A percentile compares a stretch with the other conserved stretches of the same genome.
Evolutionary conservation across 768 basidiomycete genomes (phyloP).

Genomic region (Podaxis carcinomalis): DNA sequence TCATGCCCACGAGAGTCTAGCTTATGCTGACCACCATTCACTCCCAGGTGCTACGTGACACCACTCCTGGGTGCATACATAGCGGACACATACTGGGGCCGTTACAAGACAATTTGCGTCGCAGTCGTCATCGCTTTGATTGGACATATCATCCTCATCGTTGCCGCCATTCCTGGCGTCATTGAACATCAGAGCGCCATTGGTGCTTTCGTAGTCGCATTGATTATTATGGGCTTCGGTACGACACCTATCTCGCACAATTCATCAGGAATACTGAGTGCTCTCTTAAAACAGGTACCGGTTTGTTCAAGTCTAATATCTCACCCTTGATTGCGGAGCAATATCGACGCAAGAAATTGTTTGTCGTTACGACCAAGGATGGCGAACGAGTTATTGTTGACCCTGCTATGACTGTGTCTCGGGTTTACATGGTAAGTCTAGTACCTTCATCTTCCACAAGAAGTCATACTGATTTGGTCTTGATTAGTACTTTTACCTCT

Average conservation of each 20-base stretch:
- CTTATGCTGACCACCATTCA: slow-evolving; percentile 7
- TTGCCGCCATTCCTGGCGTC: slow-evolving; percentile 63
- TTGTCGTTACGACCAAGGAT: slow-evolving; percentile 40
- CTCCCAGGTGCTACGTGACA: slow-evolving; percentile 47
- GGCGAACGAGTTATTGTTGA: slow-evolving; percentile 78
- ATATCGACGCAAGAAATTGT: slow-evolving; percentile 50
- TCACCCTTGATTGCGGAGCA: slow-evolving; percentile 80
- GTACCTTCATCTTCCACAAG: slow-evolving; percentile 14
- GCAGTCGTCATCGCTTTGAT: slow-evolving; percentile 52
- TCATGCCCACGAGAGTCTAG: not conserved
- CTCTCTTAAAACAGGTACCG: slow-evolving; percentile 39
- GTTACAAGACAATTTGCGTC: slow-evolving; percentile 63
- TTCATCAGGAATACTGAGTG: slow-evolving; percentile 10
- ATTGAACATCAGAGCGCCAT: slow-evolving; percentile 49
- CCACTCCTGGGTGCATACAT: slow-evolving; percentile 64
- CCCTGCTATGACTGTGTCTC: slow-evolving; percentile 59
- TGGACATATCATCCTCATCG: slow-evolving; percentile 63
- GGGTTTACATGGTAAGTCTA: slow-evolving; percentile 64
- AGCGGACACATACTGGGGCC: slow-evolving; percentile 63
- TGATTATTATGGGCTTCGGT: slow-evolving; percentile 57
- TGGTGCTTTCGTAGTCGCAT: slow-evolving; percentile 51
- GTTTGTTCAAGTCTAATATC: slow-evolving; percentile 75
- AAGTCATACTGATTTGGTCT: not conserved
- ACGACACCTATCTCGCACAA: slow-evolving; percentile 1
- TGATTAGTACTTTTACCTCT: slow-evolving; percentile 61